Evolutionary conservation across 345 rosid species (phyloP).

Genomic region (Ceriops decandra): DNA sequence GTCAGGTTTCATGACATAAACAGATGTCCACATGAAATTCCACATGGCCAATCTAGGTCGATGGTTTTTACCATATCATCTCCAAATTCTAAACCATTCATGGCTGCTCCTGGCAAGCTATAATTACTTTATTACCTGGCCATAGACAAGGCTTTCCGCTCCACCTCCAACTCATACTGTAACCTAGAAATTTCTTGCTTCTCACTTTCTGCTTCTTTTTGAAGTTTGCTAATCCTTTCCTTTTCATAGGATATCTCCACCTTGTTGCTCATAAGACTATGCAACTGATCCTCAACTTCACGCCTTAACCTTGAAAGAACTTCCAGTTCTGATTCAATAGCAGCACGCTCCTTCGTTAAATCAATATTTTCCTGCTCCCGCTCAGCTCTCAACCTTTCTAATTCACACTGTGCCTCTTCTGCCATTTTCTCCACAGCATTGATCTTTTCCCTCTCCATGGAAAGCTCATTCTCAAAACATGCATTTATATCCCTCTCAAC

Average conservation of each 20-base stretch:
- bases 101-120: background rate
- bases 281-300: constrained; percentile 76
- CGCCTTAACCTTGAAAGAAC: constrained; percentile 56
- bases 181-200: constrained; percentile 63
- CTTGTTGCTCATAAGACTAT: constrained; percentile 58
- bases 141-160: constrained; percentile 75
- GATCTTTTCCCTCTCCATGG: constrained; percentile 60
- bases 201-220: constrained; percentile 61
- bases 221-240: constrained; percentile 61
- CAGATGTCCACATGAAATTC: too few species aligned
- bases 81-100: constrained; percentile 1
- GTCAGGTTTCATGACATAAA: too few species aligned
- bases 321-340: constrained; percentile 82
- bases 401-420: constrained; percentile 66
- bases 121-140: constrained; percentile 59
- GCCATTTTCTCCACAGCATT: constrained; percentile 76
- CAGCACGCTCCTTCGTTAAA: constrained; percentile 59
- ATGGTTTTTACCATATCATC: too few species aligned
- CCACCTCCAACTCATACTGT: constrained; percentile 77
- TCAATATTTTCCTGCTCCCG: constrained; percentile 65
- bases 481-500: constrained; percentile 78
- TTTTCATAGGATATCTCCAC: constrained; percentile 74
- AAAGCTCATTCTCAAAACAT: constrained; percentile 71
- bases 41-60: too few species aligned
- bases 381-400: constrained; percentile 59